Percentiles rank a stretch among this genome's conserved stretches.
These are phyloP conservation scores for Saccharomycopsis selenospora DNA, from an alignment of 805 yeast genomes.

Conservation along the genomic window DNA sequence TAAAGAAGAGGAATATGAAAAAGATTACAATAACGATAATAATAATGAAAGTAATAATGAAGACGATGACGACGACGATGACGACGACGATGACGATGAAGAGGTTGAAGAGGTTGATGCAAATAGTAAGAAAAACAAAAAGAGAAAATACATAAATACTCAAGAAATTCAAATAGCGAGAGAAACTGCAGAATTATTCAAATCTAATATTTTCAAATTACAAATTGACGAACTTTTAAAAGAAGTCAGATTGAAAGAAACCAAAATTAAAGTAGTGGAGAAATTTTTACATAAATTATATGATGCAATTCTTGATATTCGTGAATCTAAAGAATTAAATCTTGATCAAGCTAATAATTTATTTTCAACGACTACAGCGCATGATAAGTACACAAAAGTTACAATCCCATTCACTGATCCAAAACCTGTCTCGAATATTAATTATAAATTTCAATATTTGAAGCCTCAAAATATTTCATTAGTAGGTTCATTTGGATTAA, in stretches of 20 bases:
- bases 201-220: conserved; percentile 88
- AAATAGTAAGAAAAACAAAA: conserved; percentile 2
- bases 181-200: conserved; percentile 90
- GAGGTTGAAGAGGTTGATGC: conserved; percentile 9
- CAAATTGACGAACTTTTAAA: conserved; percentile 87
- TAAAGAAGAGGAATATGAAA: conserved; percentile 4
- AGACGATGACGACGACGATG: conserved; percentile 24
- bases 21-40: conserved; percentile 4
- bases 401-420: conserved; percentile 88
- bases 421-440: conserved; percentile 53
- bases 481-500: conserved; percentile 85
- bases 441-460: conserved; percentile 61
- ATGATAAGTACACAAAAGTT: conserved; percentile 36
- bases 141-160: conserved; percentile 25
- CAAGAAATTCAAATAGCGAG: conserved; percentile 88
- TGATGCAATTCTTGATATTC: conserved; percentile 57
- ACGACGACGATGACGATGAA: conserved; percentile 19
- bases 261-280: conserved; percentile 56
- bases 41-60: conserved; percentile 14
- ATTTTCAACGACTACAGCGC: conserved; percentile 30
- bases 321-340: conserved; percentile 44
- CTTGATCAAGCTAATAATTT: conserved; percentile 53
- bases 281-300: conserved; percentile 69
- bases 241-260: conserved; percentile 71
- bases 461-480: conserved; percentile 71